These are phyloP conservation scores for Auricularia sp. DNA, from an alignment of 768 basidiomycete genomes.

Conservation along the genomic window DNA sequence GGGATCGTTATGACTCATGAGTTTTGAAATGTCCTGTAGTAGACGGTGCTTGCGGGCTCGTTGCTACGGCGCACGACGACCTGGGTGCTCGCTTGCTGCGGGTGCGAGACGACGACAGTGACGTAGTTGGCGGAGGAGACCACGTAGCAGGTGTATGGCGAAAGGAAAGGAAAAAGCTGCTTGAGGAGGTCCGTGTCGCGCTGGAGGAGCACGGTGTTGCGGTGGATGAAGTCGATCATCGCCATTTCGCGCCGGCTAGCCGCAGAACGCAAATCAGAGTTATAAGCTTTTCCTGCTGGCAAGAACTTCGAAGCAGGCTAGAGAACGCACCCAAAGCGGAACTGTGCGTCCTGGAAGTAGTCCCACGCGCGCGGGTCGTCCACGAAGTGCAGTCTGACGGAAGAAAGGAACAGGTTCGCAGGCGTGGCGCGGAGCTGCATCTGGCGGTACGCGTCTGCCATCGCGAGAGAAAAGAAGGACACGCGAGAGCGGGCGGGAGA, in stretches of 20 bases:
- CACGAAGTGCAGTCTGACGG: background rate
- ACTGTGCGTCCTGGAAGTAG: background rate
- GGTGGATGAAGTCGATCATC: background rate
- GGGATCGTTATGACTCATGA: background rate
- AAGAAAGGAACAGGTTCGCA: background rate
- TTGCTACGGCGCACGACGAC: background rate
- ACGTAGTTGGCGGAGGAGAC: background rate
- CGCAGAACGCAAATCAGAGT: no score
- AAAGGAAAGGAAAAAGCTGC: background rate
- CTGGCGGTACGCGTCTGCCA: background rate
- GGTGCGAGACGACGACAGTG: background rate
- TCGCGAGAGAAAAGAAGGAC: background rate
- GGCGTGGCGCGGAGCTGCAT: background rate
- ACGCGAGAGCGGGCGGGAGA: no score
- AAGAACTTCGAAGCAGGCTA: background rate
- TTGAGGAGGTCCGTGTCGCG: slow-evolving; percentile 1
- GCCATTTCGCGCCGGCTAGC: background rate
- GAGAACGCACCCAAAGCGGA: background rate
- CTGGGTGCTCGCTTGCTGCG: background rate
- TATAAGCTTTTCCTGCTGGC: no score
- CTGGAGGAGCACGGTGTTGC: background rate
- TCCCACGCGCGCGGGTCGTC: slow-evolving; percentile 1
- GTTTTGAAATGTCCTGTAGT: background rate
- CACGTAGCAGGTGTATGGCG: background rate
- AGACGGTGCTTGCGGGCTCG: background rate